These are phyloP conservation scores for Colletotrichum musae DNA, from an alignment of 2,329 filamentous ascomycete species.

Conservation along the genomic window DNA sequence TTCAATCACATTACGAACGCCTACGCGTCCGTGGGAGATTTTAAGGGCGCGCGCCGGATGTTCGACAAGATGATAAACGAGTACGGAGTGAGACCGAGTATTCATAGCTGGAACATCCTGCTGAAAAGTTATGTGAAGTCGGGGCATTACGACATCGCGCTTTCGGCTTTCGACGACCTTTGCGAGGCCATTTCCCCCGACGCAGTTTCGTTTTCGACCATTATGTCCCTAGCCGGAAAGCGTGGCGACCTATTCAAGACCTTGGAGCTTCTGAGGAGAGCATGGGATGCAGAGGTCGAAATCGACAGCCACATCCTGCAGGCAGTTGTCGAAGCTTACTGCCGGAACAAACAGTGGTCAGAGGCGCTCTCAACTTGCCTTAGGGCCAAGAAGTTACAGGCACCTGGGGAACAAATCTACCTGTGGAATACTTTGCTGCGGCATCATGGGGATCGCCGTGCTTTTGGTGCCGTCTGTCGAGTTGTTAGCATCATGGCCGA, in stretches of 20 bases:
- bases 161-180: constrained; percentile 75
- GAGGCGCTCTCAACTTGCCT: constrained; percentile 58
- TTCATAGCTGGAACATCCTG: constrained; percentile 81
- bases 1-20: constrained; percentile 77
- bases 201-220: constrained; percentile 75
- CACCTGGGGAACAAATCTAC: constrained; percentile 66
- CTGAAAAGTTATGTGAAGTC: constrained; percentile 79
- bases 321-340: constrained; percentile 77
- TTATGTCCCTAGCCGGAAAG: constrained; percentile 80
- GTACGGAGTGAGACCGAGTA: constrained; percentile 70
- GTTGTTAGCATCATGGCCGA: constrained; percentile 65
- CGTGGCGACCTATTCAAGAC: constrained; percentile 82
- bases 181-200: constrained; percentile 67
- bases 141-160: constrained; percentile 76
- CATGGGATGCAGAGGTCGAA: constrained; percentile 69
- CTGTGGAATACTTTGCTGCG: constrained; percentile 86
- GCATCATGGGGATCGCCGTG: constrained; percentile 75
- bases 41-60: constrained; percentile 69
- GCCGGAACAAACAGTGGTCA: constrained; percentile 55
- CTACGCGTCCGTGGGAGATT: constrained; percentile 78
- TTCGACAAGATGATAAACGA: constrained; percentile 73
- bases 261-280: constrained; percentile 74
- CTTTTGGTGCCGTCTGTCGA: constrained; percentile 63
- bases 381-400: constrained; percentile 66
- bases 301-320: constrained; percentile 68